Evolutionary conservation across 2,329 filamentous ascomycete species (phyloP).

Genomic region (Fusarium nisikadoi): DNA sequence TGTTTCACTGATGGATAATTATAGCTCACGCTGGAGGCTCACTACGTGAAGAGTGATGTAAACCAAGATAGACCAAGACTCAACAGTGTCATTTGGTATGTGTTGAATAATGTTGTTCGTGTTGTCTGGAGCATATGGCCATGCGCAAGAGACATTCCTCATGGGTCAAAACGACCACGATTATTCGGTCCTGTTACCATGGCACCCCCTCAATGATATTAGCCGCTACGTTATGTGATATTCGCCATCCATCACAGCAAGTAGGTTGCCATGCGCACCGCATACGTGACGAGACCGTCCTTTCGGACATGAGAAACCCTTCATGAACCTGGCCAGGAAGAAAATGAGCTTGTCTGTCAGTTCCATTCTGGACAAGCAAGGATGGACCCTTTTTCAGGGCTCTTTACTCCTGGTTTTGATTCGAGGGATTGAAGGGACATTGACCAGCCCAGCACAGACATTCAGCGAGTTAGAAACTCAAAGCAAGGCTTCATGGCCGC

Average conservation of each 20-base stretch:
- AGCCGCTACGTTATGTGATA: slow-evolving; percentile 16
- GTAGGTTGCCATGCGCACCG: neutral
- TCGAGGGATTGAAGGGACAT: slow-evolving; percentile 29
- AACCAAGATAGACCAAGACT: neutral
- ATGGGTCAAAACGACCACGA: slow-evolving; percentile 11
- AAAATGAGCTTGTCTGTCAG: slow-evolving; percentile 1
- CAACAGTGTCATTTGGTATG: slow-evolving; percentile 15
- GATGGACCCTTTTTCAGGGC: slow-evolving; percentile 27
- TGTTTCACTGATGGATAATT: slow-evolving; percentile 20
- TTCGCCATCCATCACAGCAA: slow-evolving; percentile 3
- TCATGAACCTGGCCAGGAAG: neutral
- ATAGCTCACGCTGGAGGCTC: slow-evolving; percentile 14
- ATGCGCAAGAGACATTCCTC: slow-evolving; percentile 27
- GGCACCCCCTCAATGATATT: slow-evolving; percentile 23
- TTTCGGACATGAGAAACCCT: neutral
- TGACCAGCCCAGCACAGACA: slow-evolving; percentile 26
- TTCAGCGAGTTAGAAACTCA: slow-evolving; percentile 12
- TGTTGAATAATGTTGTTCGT: slow-evolving; percentile 3
- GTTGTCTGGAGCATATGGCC: neutral
- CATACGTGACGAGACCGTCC: neutral
- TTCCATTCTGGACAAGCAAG: neutral
- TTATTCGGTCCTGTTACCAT: slow-evolving; percentile 28
- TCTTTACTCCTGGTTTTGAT: slow-evolving; percentile 14
- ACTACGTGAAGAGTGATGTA: neutral
- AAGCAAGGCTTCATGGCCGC: slow-evolving; percentile 25